A percentile compares a stretch with the other conserved stretches of the same genome.
phyloP scores from a whole-genome alignment of 179 eudicot species.

The Beta corolliflora region DNA sequence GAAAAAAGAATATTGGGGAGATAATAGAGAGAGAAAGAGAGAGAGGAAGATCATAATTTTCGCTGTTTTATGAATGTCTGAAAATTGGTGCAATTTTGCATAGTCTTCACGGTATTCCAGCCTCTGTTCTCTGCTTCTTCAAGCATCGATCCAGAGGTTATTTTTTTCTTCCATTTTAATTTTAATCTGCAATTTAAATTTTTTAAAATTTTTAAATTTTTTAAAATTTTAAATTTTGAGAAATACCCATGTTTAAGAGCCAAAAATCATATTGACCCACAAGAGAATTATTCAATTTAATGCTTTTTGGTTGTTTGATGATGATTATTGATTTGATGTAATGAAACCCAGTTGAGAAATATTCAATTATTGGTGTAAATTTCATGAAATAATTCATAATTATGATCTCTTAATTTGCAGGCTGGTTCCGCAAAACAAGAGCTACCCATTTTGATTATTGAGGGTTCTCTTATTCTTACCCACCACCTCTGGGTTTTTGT shows the following conservation, averaged over 20 bases:
- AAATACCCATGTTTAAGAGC: conserved; percentile 5
- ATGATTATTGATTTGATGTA: not conserved
- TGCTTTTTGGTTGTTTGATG: not conserved
- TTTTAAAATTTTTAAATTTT: no score
- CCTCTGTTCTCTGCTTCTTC: conserved; percentile 61
- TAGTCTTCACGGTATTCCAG: conserved; percentile 49
- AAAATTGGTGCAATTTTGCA: conserved; percentile 35
- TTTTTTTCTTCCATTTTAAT: not conserved
- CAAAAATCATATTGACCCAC: conserved; percentile 8
- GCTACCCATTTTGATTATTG: conserved; percentile 21
- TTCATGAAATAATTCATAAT: not conserved
- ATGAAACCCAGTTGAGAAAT: not conserved
- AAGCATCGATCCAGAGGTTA: conserved; percentile 69
- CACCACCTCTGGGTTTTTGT: conserved; percentile 18
- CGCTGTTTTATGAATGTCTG: conserved; percentile 26
- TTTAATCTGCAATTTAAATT: not conserved
- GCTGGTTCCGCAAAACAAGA: conserved; percentile 53
- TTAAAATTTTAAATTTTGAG: conserved; percentile 1
- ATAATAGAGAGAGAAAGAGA: conserved; percentile 5
- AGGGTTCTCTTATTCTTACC: not conserved
- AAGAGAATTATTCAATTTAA: not conserved
- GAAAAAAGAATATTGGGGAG: conserved; percentile 13
- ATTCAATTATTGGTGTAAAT: not conserved
- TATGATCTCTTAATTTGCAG: conserved; percentile 33
- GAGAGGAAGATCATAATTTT: conserved; percentile 30